Base-by-base conservation (phyloP, 78 protist genomes). In the Mantamonas sphyraenae region DNA sequence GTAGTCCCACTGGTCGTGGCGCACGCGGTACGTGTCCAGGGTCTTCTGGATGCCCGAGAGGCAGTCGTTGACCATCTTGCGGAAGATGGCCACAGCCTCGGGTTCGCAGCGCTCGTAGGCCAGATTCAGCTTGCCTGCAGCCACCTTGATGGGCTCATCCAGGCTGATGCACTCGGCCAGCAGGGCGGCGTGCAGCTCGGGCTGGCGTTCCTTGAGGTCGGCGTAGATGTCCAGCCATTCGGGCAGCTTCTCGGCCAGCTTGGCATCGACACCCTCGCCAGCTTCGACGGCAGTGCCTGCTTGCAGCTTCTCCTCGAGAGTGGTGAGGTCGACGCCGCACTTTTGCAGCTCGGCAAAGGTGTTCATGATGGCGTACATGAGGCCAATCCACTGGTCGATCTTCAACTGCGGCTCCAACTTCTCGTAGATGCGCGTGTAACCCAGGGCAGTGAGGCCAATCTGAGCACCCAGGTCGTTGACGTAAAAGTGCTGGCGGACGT, bases 381-480 rank as follows among this genome's bases (percentile, higher is more conserved):
- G 8, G 40, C 84, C 84, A 3, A 73, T 73, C 76, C 77, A 72
- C n/a, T 71, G 80, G 34, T 69, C 76, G 43, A 62, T 43, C 62
- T 80, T 71, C 28, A 51, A 7, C 37, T 3, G 4, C 30, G 61
- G 43, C n/a, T 30, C 7, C 5, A 58, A 12, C n/a, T 43, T 37
- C 28, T 34, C 59, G 14, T 74, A 66, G 47, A 76, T 10, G 20
- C 31, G 19, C 56, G 39, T 20, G 64, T 47, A 80, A 9, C 76
- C 84, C 20, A 74, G 34, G 39, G 69, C 59, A 42, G 84, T 71
- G 12, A 80, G 60, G 16, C 84, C 84, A 33, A 80, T 80, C 62
- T 80, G 84, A 37, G 74, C 84, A 3, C 84, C 84, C 51, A 80
- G 68, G 63, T 80, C 84, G 37, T 80, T 80, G 57, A 80, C 78